These are phyloP conservation scores for Jamesozyma lodderae DNA, from an alignment of 805 yeast genomes.

Conservation along the genomic window DNA sequence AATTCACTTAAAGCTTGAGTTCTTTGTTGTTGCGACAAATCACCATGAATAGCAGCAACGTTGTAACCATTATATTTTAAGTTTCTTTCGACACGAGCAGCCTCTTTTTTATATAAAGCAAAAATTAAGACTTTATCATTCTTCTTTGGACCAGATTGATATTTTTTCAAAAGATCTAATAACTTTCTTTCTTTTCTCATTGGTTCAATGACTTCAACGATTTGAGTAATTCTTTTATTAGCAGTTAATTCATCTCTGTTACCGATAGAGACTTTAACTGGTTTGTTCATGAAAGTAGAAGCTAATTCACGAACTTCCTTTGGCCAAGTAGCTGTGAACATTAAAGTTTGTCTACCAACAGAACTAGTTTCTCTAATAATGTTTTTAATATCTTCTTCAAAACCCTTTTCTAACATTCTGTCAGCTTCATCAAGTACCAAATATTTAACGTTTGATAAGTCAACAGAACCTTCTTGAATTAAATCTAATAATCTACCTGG, in stretches of 20 bases:
- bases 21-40: conserved; percentile 84
- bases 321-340: conserved; percentile 99
- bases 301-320: conserved; percentile 93
- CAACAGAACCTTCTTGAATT: conserved; percentile 77
- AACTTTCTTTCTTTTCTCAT: conserved; percentile 70
- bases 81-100: conserved; percentile 76
- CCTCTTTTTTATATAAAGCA: conserved; percentile 95
- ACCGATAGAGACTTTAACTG: conserved; percentile 90
- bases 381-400: conserved; percentile 88
- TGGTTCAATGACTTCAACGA: conserved; percentile 86
- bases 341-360: conserved; percentile 70
- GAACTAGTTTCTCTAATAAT: conserved; percentile 57
- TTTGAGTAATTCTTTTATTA: conserved; percentile 85
- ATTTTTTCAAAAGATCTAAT: conserved; percentile 60
- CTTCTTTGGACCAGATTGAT: conserved; percentile 55
- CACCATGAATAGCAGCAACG: conserved; percentile 95
- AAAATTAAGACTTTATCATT: conserved; percentile 83
- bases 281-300: conserved; percentile 65
- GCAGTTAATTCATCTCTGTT: conserved; percentile 91
- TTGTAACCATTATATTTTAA: conserved; percentile 63
- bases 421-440: conserved; percentile 96
- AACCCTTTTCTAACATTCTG: conserved; percentile 96
- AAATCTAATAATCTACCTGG: conserved; percentile 96
- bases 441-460: conserved; percentile 58
- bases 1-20: conserved; percentile 78